Base-by-base conservation (phyloP, 306 rosid genomes). In the Vigna reflexopilosa region DNA sequence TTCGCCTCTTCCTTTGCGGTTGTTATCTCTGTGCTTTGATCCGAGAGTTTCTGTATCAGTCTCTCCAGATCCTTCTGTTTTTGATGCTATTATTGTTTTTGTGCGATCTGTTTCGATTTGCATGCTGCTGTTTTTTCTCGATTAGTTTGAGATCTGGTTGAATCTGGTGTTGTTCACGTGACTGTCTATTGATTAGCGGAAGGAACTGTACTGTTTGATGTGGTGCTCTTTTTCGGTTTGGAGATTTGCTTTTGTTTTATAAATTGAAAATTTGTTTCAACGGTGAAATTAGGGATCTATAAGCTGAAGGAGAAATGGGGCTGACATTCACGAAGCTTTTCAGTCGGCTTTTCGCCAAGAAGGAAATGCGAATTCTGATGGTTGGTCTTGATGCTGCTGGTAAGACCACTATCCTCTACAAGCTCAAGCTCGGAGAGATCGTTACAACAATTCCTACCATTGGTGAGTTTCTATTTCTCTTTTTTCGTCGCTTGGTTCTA, bases 351-450 rank as follows among this genome's bases (percentile, higher is more conserved):
- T 96, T 96, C 38, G 98, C 99, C 81, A 96, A 96, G 96, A 96
- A 89, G 77, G 99, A 96, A 86, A 96, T 96, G 99, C 83, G 99
- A 83, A 96, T 96, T 85, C 90, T 96, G 85, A 96, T 96, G 99
- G 99, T 96, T 45, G 99, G 99, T 91, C 99, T 96, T 70, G 99
- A 96, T 81, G 99, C 99, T 6, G 99, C 99, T 81, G 99, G 99
- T 93, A 96, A 96, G 93, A 96, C 99, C 55, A 96, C 99, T 70
- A 96, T 96, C 69, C 93, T 96, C 67, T 96, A 96, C 88, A 96
- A 96, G 94, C 99, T 96, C 91, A 96, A 96, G 94, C 99, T 96
- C 67, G 99, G 99, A 36, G 99, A 96, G 91, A 96, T 96, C 73
- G 99, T 96, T 85, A 96, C 99, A 1, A 96, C 99, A 13, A 96